phyloP scores from a whole-genome alignment of 2,329 filamentous ascomycete species.

The Fusarium sp. region DNA sequence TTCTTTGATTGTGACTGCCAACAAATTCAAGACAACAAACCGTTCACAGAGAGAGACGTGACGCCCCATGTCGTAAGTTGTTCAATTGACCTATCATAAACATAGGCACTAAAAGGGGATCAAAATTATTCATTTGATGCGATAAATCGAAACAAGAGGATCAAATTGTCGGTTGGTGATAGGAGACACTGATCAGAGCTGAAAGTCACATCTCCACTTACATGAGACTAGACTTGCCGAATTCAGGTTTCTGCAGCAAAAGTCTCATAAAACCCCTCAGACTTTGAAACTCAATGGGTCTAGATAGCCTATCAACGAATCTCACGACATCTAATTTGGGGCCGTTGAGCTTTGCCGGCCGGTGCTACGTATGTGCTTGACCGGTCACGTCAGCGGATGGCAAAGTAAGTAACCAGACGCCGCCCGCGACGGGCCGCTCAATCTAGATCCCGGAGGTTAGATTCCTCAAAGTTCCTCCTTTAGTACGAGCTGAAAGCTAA shows the following conservation, averaged over 20 bases:
- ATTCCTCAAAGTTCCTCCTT: neutral
- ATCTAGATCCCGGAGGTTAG: slow-evolving; percentile 8
- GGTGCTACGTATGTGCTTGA: neutral
- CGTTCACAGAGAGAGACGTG: neutral
- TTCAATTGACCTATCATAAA: too few species aligned
- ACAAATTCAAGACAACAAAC: neutral
- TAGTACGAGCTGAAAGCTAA: neutral
- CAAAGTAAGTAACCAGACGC: neutral
- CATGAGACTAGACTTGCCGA: neutral
- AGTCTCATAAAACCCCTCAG: too few species aligned
- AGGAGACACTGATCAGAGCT: too few species aligned
- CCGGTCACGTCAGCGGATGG: neutral
- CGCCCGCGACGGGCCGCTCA: slow-evolving; percentile 22
- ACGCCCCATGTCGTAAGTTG: too few species aligned
- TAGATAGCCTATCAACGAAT: fast-evolving
- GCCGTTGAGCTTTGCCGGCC: neutral
- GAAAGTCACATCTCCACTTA: neutral
- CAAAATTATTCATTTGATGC: neutral
- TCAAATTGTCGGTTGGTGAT: too few species aligned
- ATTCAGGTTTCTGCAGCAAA: neutral
- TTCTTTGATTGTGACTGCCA: neutral
- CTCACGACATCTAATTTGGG: fast-evolving
- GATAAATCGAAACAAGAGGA: too few species aligned
- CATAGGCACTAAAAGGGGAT: fast-evolving
- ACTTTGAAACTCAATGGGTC: fast-evolving